Evolutionary conservation across 192 early-diverging fungal species (phyloP).

Genomic region (Mortierella hygrophila): DNA sequence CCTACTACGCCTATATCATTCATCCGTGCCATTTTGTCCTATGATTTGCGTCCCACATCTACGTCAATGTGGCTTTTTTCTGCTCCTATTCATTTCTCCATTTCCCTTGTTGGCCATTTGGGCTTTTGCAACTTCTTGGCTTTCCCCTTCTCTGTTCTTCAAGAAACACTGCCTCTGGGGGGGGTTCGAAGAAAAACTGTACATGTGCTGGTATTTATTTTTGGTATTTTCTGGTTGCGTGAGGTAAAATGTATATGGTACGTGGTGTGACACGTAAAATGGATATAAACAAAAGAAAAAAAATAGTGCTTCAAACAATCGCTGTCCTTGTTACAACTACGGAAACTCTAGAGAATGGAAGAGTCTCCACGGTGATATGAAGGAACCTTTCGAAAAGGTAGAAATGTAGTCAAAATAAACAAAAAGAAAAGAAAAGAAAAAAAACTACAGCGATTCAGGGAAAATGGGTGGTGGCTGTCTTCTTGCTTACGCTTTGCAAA

Average conservation of each 20-base stretch:
- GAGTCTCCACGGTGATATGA: not conserved
- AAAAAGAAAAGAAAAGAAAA: not conserved
- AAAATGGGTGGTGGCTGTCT: not conserved
- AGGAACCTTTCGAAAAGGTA: not conserved
- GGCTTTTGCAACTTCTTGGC: too few species aligned
- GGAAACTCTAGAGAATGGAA: not conserved
- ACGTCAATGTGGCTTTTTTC: too few species aligned
- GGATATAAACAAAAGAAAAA: not conserved
- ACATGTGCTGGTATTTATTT: not conserved
- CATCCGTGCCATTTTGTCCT: too few species aligned
- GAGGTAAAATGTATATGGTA: not conserved
- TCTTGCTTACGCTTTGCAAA: not conserved
- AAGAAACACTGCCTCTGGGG: too few species aligned
- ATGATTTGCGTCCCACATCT: too few species aligned
- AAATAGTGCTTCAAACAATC: conserved; percentile 1
- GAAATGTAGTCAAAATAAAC: not conserved
- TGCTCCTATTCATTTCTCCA: too few species aligned
- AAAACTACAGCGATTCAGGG: not conserved
- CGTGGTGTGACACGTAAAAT: not conserved
- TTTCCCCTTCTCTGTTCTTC: too few species aligned
- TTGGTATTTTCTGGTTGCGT: not conserved
- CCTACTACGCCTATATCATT: too few species aligned
- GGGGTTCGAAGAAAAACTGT: too few species aligned
- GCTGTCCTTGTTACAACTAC: not conserved
- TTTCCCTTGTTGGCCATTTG: too few species aligned